phyloP scores from a whole-genome alignment of 106 monocot genomes.

The Cymbidium sinense region DNA sequence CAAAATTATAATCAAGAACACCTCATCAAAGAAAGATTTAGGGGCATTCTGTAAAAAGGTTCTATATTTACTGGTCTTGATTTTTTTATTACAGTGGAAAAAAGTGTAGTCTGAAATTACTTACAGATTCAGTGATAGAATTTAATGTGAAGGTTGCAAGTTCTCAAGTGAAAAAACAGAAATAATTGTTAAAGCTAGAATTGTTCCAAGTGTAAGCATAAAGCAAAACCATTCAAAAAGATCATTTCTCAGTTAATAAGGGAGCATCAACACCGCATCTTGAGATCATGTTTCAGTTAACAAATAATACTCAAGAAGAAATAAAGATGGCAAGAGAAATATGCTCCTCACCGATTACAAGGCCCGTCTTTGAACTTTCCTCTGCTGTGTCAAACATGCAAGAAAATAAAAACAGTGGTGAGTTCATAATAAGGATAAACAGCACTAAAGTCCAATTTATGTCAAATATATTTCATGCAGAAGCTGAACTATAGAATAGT shows the following conservation, averaged over 20 bases:
- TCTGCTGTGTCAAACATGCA: background rate
- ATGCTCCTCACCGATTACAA: conserved; percentile 7
- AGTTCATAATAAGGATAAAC: background rate
- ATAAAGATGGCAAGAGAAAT: background rate
- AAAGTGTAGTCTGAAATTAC: too few relatives aligned
- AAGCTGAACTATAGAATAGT: background rate
- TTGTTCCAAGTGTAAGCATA: background rate
- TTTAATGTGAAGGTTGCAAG: too few relatives aligned
- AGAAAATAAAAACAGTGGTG: background rate
- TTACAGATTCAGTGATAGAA: too few relatives aligned
- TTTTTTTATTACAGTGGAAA: background rate
- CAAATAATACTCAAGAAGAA: background rate
- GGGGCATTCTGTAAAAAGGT: too few relatives aligned
- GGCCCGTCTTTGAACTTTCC: conserved; percentile 2
- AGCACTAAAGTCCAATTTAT: background rate
- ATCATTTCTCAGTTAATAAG: too few relatives aligned
- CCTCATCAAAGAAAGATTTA: background rate
- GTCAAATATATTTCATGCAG: background rate
- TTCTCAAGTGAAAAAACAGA: too few relatives aligned
- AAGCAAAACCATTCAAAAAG: too few relatives aligned
- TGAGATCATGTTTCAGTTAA: background rate
- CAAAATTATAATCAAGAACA: background rate
- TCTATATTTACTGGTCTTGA: too few relatives aligned
- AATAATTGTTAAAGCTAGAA: background rate
- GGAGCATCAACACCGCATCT: background rate